Base-by-base conservation (phyloP, 2,329 filamentous ascomycete genomes). In the Acephala macrosclerotiorum region DNA sequence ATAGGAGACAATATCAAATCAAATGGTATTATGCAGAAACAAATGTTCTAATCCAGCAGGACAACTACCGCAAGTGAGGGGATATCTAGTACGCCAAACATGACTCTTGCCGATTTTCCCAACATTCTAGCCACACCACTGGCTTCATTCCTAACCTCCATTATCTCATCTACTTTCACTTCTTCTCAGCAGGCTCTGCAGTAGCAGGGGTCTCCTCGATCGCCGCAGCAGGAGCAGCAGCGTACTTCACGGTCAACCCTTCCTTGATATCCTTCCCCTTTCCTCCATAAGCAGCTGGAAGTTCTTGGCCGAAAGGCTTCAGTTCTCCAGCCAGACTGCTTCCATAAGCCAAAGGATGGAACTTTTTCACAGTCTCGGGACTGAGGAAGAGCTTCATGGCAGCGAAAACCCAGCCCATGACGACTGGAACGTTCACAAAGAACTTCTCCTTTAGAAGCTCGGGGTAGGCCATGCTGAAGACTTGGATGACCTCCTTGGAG, bases 391-490 rank as follows among this genome's bases (percentile, higher is more conserved):
- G 79, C 82, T 93, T 94, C 82, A 94, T 90, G 61, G 90, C 85
- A 22, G 83, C 82, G 77, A 91, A 94, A 76, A 94, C 86, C 84
- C 94, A 97, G 64, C 93, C 92, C 94, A 97, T 97, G 74, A 97
- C 84, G 63, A 89, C 80, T 0, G 95, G 95, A 6, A 97, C 68
- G 75, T 97, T 97, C 80, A 97, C 91, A 77, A 97, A 97, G 85
- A 94, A 97, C 83, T 97, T 97, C 81, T 95, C 88, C 73, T 88
- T 88, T 58, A 97, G 85, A 11, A 97, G 88, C 82, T 97, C 95
- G 0, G 95, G 94, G 80, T 97, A 97, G 71, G 92, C 91, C 71
- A 87, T 89, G 60, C 89, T 87, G 77, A 97, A 93, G 60, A 91
- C 84, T 68, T 91, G 85, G 77, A 97, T 96, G 55, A 92, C 94